phyloP scores from a whole-genome alignment of 2,329 filamentous ascomycete species.

The Laburnicola sp. region DNA sequence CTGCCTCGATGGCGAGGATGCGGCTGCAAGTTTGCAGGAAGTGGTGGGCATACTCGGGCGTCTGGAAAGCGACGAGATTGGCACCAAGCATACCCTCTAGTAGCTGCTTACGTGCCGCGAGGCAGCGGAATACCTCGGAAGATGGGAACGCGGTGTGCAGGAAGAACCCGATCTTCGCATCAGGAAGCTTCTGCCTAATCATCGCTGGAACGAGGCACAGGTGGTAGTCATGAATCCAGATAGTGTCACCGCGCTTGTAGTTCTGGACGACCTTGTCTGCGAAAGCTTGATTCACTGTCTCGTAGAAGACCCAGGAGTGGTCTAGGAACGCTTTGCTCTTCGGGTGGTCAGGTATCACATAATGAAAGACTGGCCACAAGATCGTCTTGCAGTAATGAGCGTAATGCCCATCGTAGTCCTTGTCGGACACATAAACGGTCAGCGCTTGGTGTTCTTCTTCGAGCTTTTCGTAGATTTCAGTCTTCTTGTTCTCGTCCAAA shows the following conservation, averaged over 20 bases:
- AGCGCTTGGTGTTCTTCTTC: constrained; percentile 81
- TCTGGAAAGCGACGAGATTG: constrained; percentile 92
- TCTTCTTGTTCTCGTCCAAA: constrained; percentile 72
- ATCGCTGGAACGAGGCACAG: constrained; percentile 84
- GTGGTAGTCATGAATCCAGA: constrained; percentile 97
- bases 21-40: constrained; percentile 96
- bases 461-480: constrained; percentile 80
- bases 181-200: constrained; percentile 85
- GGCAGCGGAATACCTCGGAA: constrained; percentile 90
- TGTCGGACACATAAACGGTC: constrained; percentile 83
- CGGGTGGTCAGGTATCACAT: constrained; percentile 95
- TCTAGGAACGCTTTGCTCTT: constrained; percentile 98
- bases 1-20: constrained; percentile 85
- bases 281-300: constrained; percentile 89
- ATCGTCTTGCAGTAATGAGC: constrained; percentile 97
- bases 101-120: constrained; percentile 83
- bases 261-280: constrained; percentile 86
- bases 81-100: constrained; percentile 91
- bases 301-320: constrained; percentile 94
- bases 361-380: constrained; percentile 96
- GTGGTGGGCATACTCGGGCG: constrained; percentile 87
- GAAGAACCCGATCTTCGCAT: constrained; percentile 96
- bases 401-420: constrained; percentile 93
- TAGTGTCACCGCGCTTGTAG: constrained; percentile 89
- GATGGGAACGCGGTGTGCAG: constrained; percentile 94